Percentiles rank a stretch among this genome's conserved stretches.
These are phyloP conservation scores for Talaromyces piceae DNA, from an alignment of 2,329 filamentous ascomycete genomes.

Conservation along the genomic window DNA sequence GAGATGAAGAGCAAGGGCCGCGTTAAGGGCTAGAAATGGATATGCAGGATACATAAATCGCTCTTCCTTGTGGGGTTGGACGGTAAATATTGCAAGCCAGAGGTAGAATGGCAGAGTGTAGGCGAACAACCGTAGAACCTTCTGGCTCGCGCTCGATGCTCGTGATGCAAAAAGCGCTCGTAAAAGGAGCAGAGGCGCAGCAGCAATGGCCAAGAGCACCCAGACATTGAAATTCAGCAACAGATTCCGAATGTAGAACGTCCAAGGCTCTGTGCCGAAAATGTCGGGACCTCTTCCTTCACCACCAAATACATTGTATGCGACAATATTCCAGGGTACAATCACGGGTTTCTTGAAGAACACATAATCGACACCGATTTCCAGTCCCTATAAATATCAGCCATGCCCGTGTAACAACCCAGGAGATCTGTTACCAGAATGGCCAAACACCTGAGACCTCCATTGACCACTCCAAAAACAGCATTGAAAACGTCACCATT, in stretches of 20 bases:
- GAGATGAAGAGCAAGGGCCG: conserved; percentile 76
- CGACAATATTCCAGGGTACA: conserved; percentile 86
- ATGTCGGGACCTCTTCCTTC: conserved; percentile 75
- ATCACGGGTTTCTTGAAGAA: conserved; percentile 75
- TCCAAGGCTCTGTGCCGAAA: conserved; percentile 94
- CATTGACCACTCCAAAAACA: conserved; percentile 57
- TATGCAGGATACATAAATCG: conserved; percentile 98
- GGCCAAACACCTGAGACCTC: conserved; percentile 56
- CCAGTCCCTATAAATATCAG: conserved; percentile 49
- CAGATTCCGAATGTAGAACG: conserved; percentile 90
- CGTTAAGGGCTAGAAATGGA: conserved; percentile 81
- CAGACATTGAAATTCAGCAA: conserved; percentile 92
- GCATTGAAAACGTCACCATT: conserved; percentile 54
- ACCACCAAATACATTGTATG: conserved; percentile 87
- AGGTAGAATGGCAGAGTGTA: conserved; percentile 85
- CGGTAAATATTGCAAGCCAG: conserved; percentile 85
- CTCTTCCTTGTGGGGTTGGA: conserved; percentile 95
- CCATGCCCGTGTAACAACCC: not conserved
- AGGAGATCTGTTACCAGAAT: conserved; percentile 55
- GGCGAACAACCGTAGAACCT: conserved; percentile 65
- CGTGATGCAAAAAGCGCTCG: conserved; percentile 61
- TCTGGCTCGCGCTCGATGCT: conserved; percentile 54
- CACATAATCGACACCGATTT: conserved; percentile 67
- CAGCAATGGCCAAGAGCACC: conserved; percentile 71
- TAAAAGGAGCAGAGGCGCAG: conserved; percentile 66